Evolutionary conservation across 345 rosid species (phyloP), one percentile per base, ranked within the genome.

Genomic region (Hypericum perforatum): DNA sequence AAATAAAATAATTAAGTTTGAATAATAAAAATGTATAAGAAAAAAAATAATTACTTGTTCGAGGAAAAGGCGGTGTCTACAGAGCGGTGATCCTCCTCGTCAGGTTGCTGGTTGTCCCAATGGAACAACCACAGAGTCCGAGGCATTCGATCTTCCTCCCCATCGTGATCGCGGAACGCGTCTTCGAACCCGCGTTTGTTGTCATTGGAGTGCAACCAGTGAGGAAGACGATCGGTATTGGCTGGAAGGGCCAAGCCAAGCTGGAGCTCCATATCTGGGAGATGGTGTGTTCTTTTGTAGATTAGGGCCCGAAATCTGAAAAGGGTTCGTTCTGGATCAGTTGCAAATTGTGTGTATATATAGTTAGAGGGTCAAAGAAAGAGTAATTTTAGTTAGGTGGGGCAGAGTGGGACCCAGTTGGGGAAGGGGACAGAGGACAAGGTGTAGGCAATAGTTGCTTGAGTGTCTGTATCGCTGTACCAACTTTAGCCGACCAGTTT

Each of bases 171-270:
- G 12, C 65, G 39, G 16, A 46, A 61, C 4, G 67, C 64, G 45
- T 58, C 64, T 37, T 8, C 51, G 51, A 50, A 61, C 41, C 46
- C 16, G 1, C 77, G 63, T 9, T 73, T 65, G 6, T 59, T 66
- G 40, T n/a, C 9, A 22, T 16, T 37, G 47, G 15, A 16, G 41
- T 11, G 12, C n/a, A n/a, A 7, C 49, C 7, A 29, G 45, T 29
- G 12, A 41, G 41, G 32, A 4, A 8, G 38, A 39, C 2, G 37
- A 46, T 37, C 16, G 6, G 50, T 29, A 48, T 11, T 12, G 54
- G 40, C 52, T 9, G 79, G 65, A 43, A 74, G 79, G 49, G 77
- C 62, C 4, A 78, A 75, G 50, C 75, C 74, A 8, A 78, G 57
- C 36, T 66, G 71, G 45, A 78, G 82, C 56, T 78, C 79, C 79